These are phyloP conservation scores for Cercis canadensis DNA, from an alignment of 306 rosid species.

Conservation along the genomic window DNA sequence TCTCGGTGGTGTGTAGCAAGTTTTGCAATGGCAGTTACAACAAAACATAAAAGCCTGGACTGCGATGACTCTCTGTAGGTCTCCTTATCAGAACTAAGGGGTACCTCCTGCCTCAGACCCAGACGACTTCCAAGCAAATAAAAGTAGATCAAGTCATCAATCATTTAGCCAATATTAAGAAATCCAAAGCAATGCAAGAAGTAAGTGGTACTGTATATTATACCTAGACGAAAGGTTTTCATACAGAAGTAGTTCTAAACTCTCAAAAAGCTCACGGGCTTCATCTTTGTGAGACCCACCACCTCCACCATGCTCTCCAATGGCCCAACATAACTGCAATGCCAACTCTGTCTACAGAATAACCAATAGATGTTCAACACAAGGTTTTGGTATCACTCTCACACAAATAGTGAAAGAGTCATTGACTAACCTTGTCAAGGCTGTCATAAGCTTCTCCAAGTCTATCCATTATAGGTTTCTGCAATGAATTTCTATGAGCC, in stretches of 20 bases:
- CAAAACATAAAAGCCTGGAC: slow-evolving; percentile 93
- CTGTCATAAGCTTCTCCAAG: slow-evolving; percentile 92
- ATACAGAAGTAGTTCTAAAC: slow-evolving; percentile 89
- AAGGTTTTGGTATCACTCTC: slow-evolving; percentile 19
- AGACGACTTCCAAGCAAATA: slow-evolving; percentile 65
- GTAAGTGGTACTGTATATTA: neutral
- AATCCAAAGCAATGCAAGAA: neutral
- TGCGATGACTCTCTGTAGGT: slow-evolving; percentile 77
- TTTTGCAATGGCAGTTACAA: slow-evolving; percentile 94
- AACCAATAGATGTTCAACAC: slow-evolving; percentile 38
- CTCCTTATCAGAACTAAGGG: slow-evolving; percentile 54
- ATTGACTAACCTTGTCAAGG: slow-evolving; percentile 74
- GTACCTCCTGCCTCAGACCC: slow-evolving; percentile 73
- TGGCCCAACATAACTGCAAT: slow-evolving; percentile 94
- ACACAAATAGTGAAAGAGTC: slow-evolving; percentile 28
- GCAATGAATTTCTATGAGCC: slow-evolving; percentile 40
- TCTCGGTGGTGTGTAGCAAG: slow-evolving; percentile 91
- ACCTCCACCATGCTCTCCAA: slow-evolving; percentile 98
- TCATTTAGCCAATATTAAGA: slow-evolving; percentile 17
- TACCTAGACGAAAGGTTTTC: slow-evolving; percentile 97
- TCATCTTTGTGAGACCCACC: slow-evolving; percentile 91
- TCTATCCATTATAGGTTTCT: slow-evolving; percentile 95
- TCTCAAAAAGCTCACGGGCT: slow-evolving; percentile 97
- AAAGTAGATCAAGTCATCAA: slow-evolving; percentile 33
- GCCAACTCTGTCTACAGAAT: slow-evolving; percentile 85